Base-by-base conservation (phyloP, 2,329 filamentous ascomycete species). In the Diaporthe batatas region DNA sequence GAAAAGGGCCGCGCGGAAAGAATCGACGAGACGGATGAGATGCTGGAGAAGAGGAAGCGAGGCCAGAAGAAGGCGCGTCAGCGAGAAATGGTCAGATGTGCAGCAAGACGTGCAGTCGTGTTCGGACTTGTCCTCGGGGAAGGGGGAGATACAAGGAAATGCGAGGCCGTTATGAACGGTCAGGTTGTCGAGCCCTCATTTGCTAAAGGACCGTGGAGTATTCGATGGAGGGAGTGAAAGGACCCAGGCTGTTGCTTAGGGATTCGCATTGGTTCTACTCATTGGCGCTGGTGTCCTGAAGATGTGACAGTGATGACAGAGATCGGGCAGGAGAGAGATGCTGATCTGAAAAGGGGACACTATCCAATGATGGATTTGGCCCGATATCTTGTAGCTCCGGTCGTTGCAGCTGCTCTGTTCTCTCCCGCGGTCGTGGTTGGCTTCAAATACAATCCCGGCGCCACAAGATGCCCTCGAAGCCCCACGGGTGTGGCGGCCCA, bases 41-140 rank as follows among this genome's bases (percentile, higher is more conserved):
- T 87, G 82, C 77, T 84, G 49, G 80, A 83, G 74, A 88, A 86
- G 79, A 80, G 88, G 32, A 78, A 80, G 16, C 83, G 88, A 68
- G 88, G 88, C 0, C 84, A 88, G 77, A 83, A 80, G 72, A 76
- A 72, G 62, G 79, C 77, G 4, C 79, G 86, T 5, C 85, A 86
- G 76, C 83, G 87, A 32, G 91, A 93, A 78, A 84, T 91, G 82
- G 86, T 92, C 59, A 85, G 88, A 36, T 86, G 87, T n/a, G 90
- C 90, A 0, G 91, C 91, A 1, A 87, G 91, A 76, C 84, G 90
- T 29, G 87, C 86, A 1, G 88, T 88, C 72, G 88, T 88, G 0
- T 90, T 90, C 80, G 88, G 88, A 1, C 84, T 89, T 42, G 71
- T 77, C 0, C 75, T 72, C 1, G 70, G 75, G 3, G 36, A 68